Base-by-base conservation (phyloP, 805 yeast species). In the Diddensiella transvaalensis region DNA sequence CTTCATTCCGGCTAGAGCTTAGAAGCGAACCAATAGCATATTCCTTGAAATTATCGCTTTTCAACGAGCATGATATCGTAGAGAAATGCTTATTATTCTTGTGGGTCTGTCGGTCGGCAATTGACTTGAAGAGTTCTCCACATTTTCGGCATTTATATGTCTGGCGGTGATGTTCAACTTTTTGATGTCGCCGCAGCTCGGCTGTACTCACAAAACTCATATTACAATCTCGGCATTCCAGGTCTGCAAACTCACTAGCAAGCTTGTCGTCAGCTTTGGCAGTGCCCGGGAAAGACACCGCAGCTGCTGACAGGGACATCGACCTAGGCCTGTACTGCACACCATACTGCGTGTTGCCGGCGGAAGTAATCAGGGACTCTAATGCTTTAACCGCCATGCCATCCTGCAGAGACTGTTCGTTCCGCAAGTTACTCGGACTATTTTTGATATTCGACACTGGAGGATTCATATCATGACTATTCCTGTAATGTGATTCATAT, bases 71-170 rank as follows among this genome's bases (percentile, higher is more conserved):
- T 30, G 51, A 44, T 30, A 58, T 53, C 36, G 51, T 56, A 3
- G 54, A 40, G 41, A 52, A 55, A 44, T 58, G 61, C 47, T 53
- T 45, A 54, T 58, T 58, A 46, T 58, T 58, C 33, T 58, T 58
- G 49, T 58, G 61, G 26, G 61, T 58, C 41, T 58, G 61, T 3
- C 61, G 45, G 36, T 58, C 61, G n/a, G 61, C 60, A 11, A 58
- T 51, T 5, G 59, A 52, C 15, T 40, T 44, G 46, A 58, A 58
- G 43, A 58, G 50, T 47, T 55, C 52, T 24, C 60, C 60, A 39
- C 61, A 58, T 35, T 51, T 53, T 17, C 60, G 59, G 40, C 61
- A 58, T 45, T 55, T 52, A 52, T 44, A 58, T 13, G 56, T 47
- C 29, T 48, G 45, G 33, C 49, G 35, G 33, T 51, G 51, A 42